A percentile compares a stretch with the other conserved stretches of the same genome.
Evolutionary conservation across 2,329 filamentous ascomycete species (phyloP).

Genomic region (Trichoderma oligosporum): DNA sequence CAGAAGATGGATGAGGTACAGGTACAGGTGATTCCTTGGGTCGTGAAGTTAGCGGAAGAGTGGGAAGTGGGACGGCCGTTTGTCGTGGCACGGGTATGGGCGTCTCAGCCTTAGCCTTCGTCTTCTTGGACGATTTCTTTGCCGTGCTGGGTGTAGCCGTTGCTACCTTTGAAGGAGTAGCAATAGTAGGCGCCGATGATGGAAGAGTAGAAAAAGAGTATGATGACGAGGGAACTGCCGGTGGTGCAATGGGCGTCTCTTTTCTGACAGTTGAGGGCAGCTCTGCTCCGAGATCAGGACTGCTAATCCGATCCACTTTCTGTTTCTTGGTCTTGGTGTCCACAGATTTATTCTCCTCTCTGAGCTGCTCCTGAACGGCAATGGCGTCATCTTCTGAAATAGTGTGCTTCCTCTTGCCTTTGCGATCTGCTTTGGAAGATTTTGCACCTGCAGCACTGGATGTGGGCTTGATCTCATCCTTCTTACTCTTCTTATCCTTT

Average conservation of each 20-base stretch:
- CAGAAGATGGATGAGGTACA: slow-evolving; percentile 20
- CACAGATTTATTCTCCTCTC: slow-evolving; percentile 33
- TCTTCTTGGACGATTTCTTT: slow-evolving; percentile 26
- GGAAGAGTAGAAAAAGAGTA: slow-evolving; percentile 21
- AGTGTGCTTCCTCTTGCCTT: slow-evolving; percentile 38
- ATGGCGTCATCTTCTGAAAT: slow-evolving; percentile 38
- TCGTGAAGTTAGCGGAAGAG: slow-evolving; percentile 33
- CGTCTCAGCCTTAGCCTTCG: slow-evolving; percentile 28
- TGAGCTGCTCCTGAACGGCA: slow-evolving; percentile 35
- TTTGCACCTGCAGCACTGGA: slow-evolving; percentile 21
- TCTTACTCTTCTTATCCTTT: slow-evolving; percentile 35
- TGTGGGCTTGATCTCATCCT: slow-evolving; percentile 20
- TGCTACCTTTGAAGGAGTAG: slow-evolving; percentile 26
- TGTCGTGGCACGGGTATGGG: slow-evolving; percentile 30
- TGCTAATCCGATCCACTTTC: slow-evolving; percentile 33
- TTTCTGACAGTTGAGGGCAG: slow-evolving; percentile 26
- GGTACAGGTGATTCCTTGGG: slow-evolving; percentile 28
- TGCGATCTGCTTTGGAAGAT: slow-evolving; percentile 28
- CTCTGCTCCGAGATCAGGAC: slow-evolving; percentile 36
- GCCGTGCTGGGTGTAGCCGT: slow-evolving; percentile 23
- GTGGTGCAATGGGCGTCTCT: slow-evolving; percentile 35
- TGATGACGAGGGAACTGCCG: slow-evolving; percentile 28
- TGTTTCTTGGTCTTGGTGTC: slow-evolving; percentile 43
- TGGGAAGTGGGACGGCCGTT: slow-evolving; percentile 35
- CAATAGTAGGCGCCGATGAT: slow-evolving; percentile 21